These are phyloP conservation scores for Exophiala sp. DNA, from an alignment of 2,329 filamentous ascomycete species.

Conservation along the genomic window DNA sequence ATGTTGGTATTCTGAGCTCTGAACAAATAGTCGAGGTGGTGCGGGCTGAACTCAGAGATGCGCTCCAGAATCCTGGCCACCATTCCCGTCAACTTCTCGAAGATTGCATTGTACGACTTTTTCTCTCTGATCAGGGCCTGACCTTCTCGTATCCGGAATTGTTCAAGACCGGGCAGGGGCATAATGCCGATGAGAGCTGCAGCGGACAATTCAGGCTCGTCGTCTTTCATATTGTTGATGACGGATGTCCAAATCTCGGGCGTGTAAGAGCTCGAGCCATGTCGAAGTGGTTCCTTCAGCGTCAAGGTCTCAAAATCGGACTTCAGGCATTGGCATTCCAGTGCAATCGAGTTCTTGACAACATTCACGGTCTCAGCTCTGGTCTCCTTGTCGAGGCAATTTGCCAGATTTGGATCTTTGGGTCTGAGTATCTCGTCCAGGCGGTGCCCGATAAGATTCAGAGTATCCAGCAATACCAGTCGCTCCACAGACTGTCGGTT, in stretches of 20 bases:
- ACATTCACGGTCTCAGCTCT: constrained; percentile 57
- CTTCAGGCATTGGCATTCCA: constrained; percentile 65
- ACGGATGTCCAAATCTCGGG: constrained; percentile 73
- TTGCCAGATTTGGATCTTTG: constrained; percentile 38
- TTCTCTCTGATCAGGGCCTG: constrained; percentile 47
- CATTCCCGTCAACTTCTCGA: constrained; percentile 55
- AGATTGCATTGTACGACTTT: constrained; percentile 70
- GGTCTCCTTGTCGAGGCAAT: constrained; percentile 43
- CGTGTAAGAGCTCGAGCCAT: constrained; percentile 64
- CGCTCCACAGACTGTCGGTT: constrained; percentile 43
- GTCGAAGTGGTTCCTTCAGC: constrained; percentile 55
- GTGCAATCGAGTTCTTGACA: constrained; percentile 58
- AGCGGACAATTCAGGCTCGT: constrained; percentile 66
- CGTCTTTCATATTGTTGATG: constrained; percentile 59
- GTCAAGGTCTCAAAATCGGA: constrained; percentile 64
- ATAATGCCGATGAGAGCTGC: constrained; percentile 65
- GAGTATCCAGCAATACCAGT: constrained; percentile 44
- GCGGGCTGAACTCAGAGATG: constrained; percentile 66
- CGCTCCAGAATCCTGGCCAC: constrained; percentile 71
- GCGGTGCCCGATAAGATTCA: constrained; percentile 43
- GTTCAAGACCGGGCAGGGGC: constrained; percentile 68
- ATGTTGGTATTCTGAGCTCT: constrained; percentile 62
- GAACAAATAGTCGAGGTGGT: constrained; percentile 65
- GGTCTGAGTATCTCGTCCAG: constrained; percentile 54
- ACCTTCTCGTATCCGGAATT: constrained; percentile 50